Evolutionary conservation across 164 flowering plant genomes (phyloP), one percentile per base, ranked within the genome.

Genomic region (Macadamia tetraphylla): DNA sequence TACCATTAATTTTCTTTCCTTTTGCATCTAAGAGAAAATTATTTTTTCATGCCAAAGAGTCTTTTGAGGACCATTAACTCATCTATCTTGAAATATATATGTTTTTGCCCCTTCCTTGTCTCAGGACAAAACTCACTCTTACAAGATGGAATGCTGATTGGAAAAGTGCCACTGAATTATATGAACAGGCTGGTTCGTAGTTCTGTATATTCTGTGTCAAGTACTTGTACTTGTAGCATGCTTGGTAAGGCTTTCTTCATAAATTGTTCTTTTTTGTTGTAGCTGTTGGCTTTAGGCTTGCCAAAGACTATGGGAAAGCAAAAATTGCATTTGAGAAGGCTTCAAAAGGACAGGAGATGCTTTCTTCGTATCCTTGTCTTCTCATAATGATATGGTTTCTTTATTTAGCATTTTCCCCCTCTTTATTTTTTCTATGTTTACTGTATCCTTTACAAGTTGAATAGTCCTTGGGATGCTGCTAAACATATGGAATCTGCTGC

Each of bases 141-240:
- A 91, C 97, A 30, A 84, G 98, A 72, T 94, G 98, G 98, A 94
- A 81, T 78, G 96, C 97, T 71, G 97, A 94, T 82, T 94, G 98
- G 98, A 83, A 68, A 75, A 79, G 65, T 75, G 98, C 97, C 49
- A 85, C 95, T 70, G 73, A 10, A 12, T 72, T 90, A 65, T 94
- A 90, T 75, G 98, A 94, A 79, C 87, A 90, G 69, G 97, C 98
- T 65, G 98, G 96, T 91, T 58, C 63, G 82, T 70, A 32, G 65
- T 60, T 60, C 5, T n/a, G 70, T 49, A 1, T 29, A 60, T 51
- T 66, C 44, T 17, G 23, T 30, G 17, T 31, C 31, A 48, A 52
- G 35, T 3, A 1, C 15, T 23, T n/a, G 60, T 59, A 7, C 10
- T 53, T 35, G 2, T 15, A 9, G 17, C 15, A 42, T 44, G 63